phyloP scores from a whole-genome alignment of 352 stramenopile genomes.

The Thalassiosira exigua region DNA sequence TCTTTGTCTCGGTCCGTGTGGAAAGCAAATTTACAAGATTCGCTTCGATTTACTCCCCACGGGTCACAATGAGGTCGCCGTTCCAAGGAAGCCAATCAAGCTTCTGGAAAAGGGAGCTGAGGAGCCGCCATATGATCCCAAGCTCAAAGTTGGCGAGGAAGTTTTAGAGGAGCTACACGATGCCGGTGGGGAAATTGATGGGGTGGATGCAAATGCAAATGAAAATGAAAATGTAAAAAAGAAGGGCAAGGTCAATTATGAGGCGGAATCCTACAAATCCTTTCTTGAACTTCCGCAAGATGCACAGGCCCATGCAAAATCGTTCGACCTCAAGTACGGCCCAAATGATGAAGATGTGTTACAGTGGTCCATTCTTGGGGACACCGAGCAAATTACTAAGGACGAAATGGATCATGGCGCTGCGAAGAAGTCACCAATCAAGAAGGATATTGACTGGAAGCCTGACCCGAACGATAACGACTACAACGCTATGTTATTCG shows the following conservation, averaged over 20 bases:
- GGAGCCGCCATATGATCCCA: not conserved
- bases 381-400: conserved; percentile 11
- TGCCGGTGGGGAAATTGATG: not conserved
- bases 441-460: conserved; percentile 6
- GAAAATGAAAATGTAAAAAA: not conserved
- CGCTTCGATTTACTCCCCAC: not conserved
- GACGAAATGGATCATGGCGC: conserved; percentile 4
- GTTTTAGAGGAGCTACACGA: not conserved
- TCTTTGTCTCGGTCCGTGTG: not conserved
- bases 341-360: conserved; percentile 6
- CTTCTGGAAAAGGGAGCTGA: not conserved
- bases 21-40: not conserved
- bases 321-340: conserved; percentile 2
- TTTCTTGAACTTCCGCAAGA: conserved; percentile 5
- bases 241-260: conserved; percentile 1
- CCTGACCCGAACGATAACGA: conserved; percentile 4
- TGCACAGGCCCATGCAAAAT: not conserved
- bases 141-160: too few species aligned
- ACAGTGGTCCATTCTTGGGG: not conserved
- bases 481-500: conserved; percentile 13
- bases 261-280: not conserved
- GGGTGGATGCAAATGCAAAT: not conserved
- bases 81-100: not conserved
- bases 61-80: not conserved
- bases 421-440: not conserved